These are phyloP conservation scores for Diplodia intermedia DNA, from an alignment of 2,329 filamentous ascomycete species.

Conservation along the genomic window DNA sequence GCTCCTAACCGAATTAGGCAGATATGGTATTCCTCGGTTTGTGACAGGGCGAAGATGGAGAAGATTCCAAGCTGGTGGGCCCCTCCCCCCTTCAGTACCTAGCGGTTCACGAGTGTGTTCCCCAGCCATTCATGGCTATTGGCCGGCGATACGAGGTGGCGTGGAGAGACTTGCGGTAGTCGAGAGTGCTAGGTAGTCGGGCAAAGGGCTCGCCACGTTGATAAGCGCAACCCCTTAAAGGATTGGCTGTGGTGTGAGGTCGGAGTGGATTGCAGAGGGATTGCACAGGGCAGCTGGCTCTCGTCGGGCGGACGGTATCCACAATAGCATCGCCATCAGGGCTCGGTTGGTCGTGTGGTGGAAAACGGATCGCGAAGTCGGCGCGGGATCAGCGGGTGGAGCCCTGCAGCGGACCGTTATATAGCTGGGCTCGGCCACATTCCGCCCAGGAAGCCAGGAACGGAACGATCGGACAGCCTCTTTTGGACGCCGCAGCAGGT, in stretches of 20 bases:
- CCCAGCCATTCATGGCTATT: not conserved
- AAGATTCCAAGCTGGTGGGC: too few species aligned
- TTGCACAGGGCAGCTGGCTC: too few species aligned
- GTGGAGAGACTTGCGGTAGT: not conserved
- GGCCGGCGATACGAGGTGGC: not conserved
- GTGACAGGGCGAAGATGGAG: too few species aligned
- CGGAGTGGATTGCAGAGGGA: too few species aligned
- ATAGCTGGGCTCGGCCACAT: not conserved
- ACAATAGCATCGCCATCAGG: not conserved
- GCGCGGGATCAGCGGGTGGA: not conserved
- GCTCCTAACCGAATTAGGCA: too few species aligned
- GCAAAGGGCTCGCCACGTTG: not conserved
- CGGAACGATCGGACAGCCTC: too few species aligned
- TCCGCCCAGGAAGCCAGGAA: not conserved
- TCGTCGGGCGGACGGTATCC: not conserved
- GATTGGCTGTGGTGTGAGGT: not conserved
- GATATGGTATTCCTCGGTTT: too few species aligned
- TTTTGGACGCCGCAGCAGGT: not conserved
- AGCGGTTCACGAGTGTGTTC: too few species aligned
- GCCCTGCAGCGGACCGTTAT: too few species aligned
- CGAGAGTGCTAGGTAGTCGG: not conserved
- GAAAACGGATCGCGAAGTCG: conserved; percentile 6
- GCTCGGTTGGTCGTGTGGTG: not conserved
- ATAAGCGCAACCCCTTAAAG: not conserved
- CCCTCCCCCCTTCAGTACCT: too few species aligned